These are phyloP conservation scores for Tilletia caries DNA, from an alignment of 1,284 basidiomycete genomes.

Conservation along the genomic window DNA sequence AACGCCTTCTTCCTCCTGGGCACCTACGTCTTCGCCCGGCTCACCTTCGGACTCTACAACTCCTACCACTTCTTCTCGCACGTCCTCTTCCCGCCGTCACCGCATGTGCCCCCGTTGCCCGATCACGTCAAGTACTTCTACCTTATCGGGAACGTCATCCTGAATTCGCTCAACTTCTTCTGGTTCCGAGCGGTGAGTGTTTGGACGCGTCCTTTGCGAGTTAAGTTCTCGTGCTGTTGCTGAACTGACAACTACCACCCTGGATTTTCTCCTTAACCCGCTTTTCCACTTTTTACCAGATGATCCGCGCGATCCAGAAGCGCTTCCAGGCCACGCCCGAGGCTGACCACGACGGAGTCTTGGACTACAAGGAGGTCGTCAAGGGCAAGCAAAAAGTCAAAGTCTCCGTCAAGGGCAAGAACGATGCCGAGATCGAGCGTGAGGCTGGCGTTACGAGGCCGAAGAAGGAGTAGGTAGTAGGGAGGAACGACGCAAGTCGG, in stretches of 20 bases:
- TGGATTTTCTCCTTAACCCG: no score
- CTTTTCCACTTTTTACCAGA: not conserved
- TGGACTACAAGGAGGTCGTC: slow-evolving; percentile 32
- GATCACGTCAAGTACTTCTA: slow-evolving; percentile 31
- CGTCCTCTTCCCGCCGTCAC: slow-evolving; percentile 35
- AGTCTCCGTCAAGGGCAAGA: slow-evolving; percentile 30
- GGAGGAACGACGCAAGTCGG: no score
- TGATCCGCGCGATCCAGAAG: slow-evolving; percentile 50
- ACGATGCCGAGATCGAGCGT: slow-evolving; percentile 17
- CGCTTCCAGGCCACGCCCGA: slow-evolving; percentile 36
- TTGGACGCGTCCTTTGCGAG: no score
- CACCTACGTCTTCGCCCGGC: slow-evolving; percentile 50
- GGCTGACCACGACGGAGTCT: slow-evolving; percentile 10
- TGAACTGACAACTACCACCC: not conserved
- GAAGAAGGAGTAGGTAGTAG: not conserved
- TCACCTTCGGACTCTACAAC: slow-evolving; percentile 53
- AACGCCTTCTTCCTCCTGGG: slow-evolving; percentile 51
- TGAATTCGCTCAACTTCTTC: slow-evolving; percentile 53
- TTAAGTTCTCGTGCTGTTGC: no score
- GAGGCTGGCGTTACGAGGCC: not conserved
- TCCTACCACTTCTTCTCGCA: slow-evolving; percentile 41
- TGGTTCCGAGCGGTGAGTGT: slow-evolving; percentile 51
- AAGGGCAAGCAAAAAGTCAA: slow-evolving; percentile 35
- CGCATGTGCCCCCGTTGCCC: slow-evolving; percentile 32
- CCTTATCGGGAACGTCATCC: slow-evolving; percentile 33